A percentile compares a stretch with the other conserved stretches of the same genome.
These are phyloP conservation scores for Camellia japonica DNA, from an alignment of 148 eudicot genomes.

Conservation along the genomic window DNA sequence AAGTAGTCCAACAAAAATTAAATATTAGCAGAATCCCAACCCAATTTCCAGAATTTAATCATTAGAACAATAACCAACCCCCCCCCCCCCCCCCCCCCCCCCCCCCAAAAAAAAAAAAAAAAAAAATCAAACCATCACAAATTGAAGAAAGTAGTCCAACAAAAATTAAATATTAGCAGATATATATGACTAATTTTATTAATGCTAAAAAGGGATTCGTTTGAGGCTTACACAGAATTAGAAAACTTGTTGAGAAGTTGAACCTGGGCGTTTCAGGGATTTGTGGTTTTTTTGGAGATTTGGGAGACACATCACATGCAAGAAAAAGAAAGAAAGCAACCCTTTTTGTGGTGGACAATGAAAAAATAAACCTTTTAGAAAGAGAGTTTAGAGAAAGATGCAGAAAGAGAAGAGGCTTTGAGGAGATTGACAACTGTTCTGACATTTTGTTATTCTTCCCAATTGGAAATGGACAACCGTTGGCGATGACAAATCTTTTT, in stretches of 20 bases:
- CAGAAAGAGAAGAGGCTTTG: not conserved
- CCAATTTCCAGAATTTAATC: slow-evolving; percentile 4
- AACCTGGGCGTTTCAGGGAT: not conserved
- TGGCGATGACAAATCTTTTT: too few relatives aligned
- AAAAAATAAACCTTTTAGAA: not conserved
- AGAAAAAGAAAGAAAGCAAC: not conserved
- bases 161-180: not conserved
- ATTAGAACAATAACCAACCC: not conserved
- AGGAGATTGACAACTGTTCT: not conserved
- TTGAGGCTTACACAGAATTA: not conserved
- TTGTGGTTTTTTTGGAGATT: not conserved
- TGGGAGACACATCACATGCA: not conserved
- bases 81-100: too few relatives aligned
- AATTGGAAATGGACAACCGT: not conserved
- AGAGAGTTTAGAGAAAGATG: not conserved
- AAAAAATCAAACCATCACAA: not conserved
- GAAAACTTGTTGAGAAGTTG: not conserved
- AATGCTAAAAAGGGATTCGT: not conserved
- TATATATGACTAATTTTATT: not conserved
- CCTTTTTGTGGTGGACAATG: not conserved
- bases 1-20: not conserved
- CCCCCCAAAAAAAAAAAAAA: too few relatives aligned
- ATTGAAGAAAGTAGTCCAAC: not conserved
- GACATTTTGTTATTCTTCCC: not conserved
- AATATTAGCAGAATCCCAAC: not conserved